phyloP scores from a whole-genome alignment of 441 rosid genomes.

The Manihot esculenta region DNA sequence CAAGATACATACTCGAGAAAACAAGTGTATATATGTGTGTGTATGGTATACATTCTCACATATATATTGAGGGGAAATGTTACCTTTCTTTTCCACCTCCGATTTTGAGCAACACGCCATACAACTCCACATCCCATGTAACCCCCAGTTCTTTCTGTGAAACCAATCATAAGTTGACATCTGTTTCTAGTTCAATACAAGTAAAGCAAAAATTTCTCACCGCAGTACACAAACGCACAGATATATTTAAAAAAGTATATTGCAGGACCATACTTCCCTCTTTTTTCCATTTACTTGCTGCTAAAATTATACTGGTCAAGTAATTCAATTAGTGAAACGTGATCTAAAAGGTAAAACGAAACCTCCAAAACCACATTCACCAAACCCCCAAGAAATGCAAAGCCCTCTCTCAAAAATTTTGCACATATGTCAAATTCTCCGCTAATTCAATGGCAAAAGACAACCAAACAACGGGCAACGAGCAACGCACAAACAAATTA shows the following conservation, averaged over 20 bases:
- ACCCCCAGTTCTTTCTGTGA: constrained; percentile 73
- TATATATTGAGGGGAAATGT: not conserved
- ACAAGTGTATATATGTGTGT: no score
- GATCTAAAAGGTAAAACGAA: not conserved
- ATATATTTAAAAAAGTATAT: not conserved
- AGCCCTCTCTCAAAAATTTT: not conserved
- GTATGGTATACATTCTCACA: no score
- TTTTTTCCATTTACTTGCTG: not conserved
- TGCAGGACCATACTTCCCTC: not conserved
- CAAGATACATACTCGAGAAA: no score
- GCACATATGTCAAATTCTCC: not conserved
- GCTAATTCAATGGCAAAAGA: not conserved
- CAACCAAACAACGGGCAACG: not conserved
- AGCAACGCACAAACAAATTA: not conserved
- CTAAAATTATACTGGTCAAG: not conserved
- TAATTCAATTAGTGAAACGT: not conserved
- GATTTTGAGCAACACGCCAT: constrained; percentile 87
- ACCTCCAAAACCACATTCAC: not conserved
- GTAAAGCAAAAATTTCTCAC: not conserved
- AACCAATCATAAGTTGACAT: constrained; percentile 1
- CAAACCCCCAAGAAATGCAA: not conserved
- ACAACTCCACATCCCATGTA: constrained; percentile 89
- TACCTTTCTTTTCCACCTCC: constrained; percentile 98
- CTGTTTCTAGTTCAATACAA: not conserved
- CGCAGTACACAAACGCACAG: not conserved